Evolutionary conservation across 129 eudicot genomes (phyloP).

Genomic region (Flaveria ramosissima): DNA sequence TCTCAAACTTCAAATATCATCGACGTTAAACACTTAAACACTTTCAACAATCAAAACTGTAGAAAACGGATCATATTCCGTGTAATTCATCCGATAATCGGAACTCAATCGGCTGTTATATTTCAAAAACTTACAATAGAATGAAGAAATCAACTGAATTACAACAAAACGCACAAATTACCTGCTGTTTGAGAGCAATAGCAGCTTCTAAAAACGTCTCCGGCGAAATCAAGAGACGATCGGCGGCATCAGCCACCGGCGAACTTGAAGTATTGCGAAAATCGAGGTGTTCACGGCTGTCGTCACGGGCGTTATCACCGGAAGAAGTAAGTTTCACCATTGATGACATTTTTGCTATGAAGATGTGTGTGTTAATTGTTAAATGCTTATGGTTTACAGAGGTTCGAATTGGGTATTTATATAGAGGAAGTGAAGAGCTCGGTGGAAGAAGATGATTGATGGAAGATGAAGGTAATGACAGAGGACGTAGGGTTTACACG

Average conservation of each 20-base stretch:
- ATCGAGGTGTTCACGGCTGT: constrained; percentile 41
- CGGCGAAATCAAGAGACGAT: constrained; percentile 40
- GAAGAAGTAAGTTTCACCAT: constrained; percentile 47
- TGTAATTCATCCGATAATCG: too few species aligned
- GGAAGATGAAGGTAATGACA: constrained; percentile 19
- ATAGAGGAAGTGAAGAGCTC: not conserved
- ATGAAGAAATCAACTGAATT: not conserved
- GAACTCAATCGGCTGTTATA: too few species aligned
- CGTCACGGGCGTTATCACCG: constrained; percentile 39
- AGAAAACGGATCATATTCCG: not conserved
- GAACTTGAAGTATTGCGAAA: constrained; percentile 33
- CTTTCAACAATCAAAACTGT: not conserved
- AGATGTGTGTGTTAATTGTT: too few species aligned
- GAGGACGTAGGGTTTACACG: constrained; percentile 10
- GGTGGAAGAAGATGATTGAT: constrained; percentile 35
- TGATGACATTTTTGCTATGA: constrained; percentile 43
- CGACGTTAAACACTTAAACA: not conserved
- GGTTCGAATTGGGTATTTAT: not conserved
- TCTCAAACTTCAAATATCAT: constrained; percentile 17
- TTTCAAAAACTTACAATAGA: too few species aligned
- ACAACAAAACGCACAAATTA: constrained; percentile 19
- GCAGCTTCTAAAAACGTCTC: constrained; percentile 68
- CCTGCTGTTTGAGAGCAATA: constrained; percentile 69
- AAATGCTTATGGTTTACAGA: not conserved
- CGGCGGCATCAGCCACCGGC: constrained; percentile 10